phyloP scores from a whole-genome alignment of 441 rosid genomes.

The Erodium texanum region DNA sequence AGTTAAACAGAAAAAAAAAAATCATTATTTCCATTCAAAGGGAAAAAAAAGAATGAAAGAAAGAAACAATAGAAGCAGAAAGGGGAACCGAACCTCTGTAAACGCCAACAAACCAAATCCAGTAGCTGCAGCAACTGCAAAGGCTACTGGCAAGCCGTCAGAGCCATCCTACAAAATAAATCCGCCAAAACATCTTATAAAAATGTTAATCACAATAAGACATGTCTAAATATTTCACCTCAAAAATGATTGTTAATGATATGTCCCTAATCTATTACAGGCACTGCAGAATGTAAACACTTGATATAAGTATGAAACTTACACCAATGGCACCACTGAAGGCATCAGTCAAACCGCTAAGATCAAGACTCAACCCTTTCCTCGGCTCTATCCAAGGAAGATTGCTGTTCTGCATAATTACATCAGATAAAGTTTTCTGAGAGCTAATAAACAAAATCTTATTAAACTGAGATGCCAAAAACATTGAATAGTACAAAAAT shows the following conservation, averaged over 20 bases:
- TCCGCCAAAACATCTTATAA: conserved; percentile 1
- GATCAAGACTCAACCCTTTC: conserved; percentile 60
- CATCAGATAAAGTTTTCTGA: conserved; percentile 15
- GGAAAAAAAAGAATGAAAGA: background rate
- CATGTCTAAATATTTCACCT: too few relatives aligned
- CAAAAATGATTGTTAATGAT: background rate
- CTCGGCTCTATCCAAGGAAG: conserved; percentile 86
- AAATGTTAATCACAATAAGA: background rate
- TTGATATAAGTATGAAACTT: conserved; percentile 20
- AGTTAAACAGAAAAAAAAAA: conserved; percentile 1
- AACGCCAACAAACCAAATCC: conserved; percentile 70
- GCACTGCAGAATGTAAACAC: background rate
- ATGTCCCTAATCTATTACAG: background rate
- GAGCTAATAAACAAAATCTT: conserved; percentile 2
- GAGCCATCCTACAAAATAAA: conserved; percentile 49
- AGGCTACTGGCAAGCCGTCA: conserved; percentile 44
- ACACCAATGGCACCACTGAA: conserved; percentile 47
- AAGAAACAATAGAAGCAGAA: conserved; percentile 2
- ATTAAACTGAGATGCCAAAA: background rate
- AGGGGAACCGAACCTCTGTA: conserved; percentile 45
- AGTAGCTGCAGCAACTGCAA: conserved; percentile 65
- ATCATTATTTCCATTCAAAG: background rate
- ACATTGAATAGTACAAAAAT: conserved; percentile 7
- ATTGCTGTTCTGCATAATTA: conserved; percentile 54
- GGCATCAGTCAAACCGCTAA: conserved; percentile 48